Percentiles rank a stretch among this genome's conserved stretches.
Evolutionary conservation across 2,329 filamentous ascomycete species (phyloP).

Genomic region (Xylaria arbuscula): DNA sequence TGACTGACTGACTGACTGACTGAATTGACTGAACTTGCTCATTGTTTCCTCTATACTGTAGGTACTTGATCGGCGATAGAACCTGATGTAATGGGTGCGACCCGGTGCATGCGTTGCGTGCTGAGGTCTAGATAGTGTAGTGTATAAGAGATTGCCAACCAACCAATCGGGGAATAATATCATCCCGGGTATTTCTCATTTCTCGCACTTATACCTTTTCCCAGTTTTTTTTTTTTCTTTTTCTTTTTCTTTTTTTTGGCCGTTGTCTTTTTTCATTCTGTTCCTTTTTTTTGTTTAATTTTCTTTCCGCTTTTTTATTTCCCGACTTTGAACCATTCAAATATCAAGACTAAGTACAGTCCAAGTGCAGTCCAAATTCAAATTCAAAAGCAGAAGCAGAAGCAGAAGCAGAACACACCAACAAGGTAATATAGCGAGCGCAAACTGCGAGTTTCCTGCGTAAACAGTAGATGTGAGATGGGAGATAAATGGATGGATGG

Average conservation of each 20-base stretch:
- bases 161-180: conserved; percentile 5
- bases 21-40: conserved; percentile 3
- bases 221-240: neutral
- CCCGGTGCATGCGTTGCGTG: neutral
- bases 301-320: too few relatives aligned
- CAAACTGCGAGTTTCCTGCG: neutral
- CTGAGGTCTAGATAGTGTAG: conserved; percentile 3
- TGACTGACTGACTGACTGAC: too few relatives aligned
- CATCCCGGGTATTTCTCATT: neutral
- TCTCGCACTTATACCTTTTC: neutral
- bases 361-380: neutral
- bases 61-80: neutral
- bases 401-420: neutral
- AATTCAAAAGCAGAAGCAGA: too few relatives aligned
- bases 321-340: too few relatives aligned
- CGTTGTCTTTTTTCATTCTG: neutral
- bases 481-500: neutral
- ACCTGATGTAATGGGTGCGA: neutral
- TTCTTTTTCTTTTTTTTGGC: neutral
- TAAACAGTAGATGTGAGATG: neutral
- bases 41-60: conserved; percentile 6
- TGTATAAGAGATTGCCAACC: neutral
- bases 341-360: too few relatives aligned
- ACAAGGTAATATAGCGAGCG: neutral
- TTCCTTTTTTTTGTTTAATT: too few relatives aligned